Conservation (phyloP, 176 grass and related monocot species). For the Hsuehochloa calcarea region DNA sequence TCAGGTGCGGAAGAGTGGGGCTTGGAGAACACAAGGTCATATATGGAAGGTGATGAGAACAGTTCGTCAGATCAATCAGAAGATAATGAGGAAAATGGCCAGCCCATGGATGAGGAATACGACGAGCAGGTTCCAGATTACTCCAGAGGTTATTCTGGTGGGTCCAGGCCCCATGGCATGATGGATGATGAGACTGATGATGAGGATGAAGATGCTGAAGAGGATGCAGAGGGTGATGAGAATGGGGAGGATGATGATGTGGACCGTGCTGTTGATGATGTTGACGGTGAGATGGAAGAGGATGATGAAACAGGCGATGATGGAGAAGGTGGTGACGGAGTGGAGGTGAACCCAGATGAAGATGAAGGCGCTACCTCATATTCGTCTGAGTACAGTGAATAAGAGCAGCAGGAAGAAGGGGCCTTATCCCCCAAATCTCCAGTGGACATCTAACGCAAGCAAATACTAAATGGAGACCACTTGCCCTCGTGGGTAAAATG, state of each 20-base stretch:
- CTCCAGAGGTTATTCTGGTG: conserved; percentile 41
- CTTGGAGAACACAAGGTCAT: conserved; percentile 46
- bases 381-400: conserved; percentile 83
- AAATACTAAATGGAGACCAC: neutral
- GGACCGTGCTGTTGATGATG: conserved; percentile 34
- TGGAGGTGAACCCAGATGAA: conserved; percentile 46
- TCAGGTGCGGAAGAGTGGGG: conserved; percentile 83
- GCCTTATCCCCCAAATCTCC: neutral
- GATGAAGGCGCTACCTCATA: conserved; percentile 55
- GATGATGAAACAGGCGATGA: conserved; percentile 50
- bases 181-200: conserved; percentile 58
- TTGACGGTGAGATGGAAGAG: conserved; percentile 51
- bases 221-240: conserved; percentile 43
- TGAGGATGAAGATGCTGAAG: conserved; percentile 53
- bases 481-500: neutral
- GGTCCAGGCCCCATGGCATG: conserved; percentile 34
- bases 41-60: conserved; percentile 54
- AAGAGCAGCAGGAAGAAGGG: conserved; percentile 16
- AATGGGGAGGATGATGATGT: conserved; percentile 53
- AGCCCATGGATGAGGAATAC: conserved; percentile 65
- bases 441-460: neutral
- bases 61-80: conserved; percentile 54
- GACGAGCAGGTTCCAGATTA: conserved; percentile 48
- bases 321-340: conserved; percentile 32
- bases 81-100: conserved; percentile 60